Percentiles rank a stretch among this genome's conserved stretches.
These are phyloP conservation scores for Zancudomyces culisetae DNA, from an alignment of 371 early-diverging fungal genomes.

Conservation along the genomic window DNA sequence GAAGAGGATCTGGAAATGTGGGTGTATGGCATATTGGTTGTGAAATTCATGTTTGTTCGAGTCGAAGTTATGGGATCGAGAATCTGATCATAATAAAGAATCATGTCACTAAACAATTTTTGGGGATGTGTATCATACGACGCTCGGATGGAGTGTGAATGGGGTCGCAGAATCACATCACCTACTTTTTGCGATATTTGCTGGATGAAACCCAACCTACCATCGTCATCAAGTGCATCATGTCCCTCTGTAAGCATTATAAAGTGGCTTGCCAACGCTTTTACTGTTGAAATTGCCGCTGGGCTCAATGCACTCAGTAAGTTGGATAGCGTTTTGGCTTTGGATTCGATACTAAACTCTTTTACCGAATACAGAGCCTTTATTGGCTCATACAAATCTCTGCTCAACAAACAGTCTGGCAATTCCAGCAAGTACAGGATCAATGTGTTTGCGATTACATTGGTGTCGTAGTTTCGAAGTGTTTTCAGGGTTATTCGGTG, in stretches of 20 bases:
- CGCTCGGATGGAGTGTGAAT: slow-evolving; percentile 27
- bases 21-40: too few species aligned
- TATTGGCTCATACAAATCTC: slow-evolving; percentile 49
- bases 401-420: slow-evolving; percentile 43
- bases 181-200: slow-evolving; percentile 30
- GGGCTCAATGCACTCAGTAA: slow-evolving; percentile 34
- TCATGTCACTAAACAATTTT: slow-evolving; percentile 28
- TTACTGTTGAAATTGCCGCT: slow-evolving; percentile 31
- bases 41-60: too few species aligned
- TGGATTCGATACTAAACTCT: slow-evolving; percentile 8
- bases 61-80: slow-evolving; percentile 2
- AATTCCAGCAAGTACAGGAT: slow-evolving; percentile 48
- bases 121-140: slow-evolving; percentile 32
- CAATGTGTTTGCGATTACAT: slow-evolving; percentile 38
- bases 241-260: slow-evolving; percentile 6
- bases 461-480: slow-evolving; percentile 32
- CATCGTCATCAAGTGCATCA: slow-evolving; percentile 1
- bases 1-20: too few species aligned
- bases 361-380: slow-evolving; percentile 39
- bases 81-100: slow-evolving; percentile 8
- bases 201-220: neutral
- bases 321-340: slow-evolving; percentile 29
- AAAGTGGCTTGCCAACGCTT: slow-evolving; percentile 23
- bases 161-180: slow-evolving; percentile 30
- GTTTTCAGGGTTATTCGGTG: slow-evolving; percentile 28